Evolutionary conservation across 2,329 filamentous ascomycete genomes (phyloP).

Genomic region (Epichloe sp.): DNA sequence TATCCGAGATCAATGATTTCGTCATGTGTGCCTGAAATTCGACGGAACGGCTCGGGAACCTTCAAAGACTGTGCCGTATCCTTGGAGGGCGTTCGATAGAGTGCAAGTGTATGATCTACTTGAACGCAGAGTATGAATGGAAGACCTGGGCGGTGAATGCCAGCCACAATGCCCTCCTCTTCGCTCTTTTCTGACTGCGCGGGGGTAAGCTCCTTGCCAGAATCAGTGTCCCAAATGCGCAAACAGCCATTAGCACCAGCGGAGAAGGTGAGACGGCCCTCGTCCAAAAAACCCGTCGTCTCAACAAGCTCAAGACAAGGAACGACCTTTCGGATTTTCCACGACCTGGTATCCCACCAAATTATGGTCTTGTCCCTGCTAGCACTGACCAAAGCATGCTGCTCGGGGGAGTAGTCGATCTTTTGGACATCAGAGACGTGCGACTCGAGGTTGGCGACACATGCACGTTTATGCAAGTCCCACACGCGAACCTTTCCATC

Average conservation of each 20-base stretch:
- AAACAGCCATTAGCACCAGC: conserved; percentile 74
- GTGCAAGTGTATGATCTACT: conserved; percentile 73
- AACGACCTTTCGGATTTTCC: conserved; percentile 70
- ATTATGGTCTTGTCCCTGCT: conserved; percentile 90
- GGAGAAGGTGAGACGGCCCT: conserved; percentile 63
- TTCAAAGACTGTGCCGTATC: conserved; percentile 21
- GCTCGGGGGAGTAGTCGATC: conserved; percentile 65
- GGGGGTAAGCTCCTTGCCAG: conserved; percentile 65
- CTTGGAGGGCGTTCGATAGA: conserved; percentile 45
- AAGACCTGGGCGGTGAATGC: conserved; percentile 51
- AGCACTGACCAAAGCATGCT: conserved; percentile 67
- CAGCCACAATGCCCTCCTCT: conserved; percentile 55
- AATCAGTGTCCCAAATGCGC: conserved; percentile 69
- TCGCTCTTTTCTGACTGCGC: conserved; percentile 53
- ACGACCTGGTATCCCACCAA: conserved; percentile 76
- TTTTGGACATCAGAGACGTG: conserved; percentile 92
- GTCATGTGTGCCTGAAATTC: conserved; percentile 92
- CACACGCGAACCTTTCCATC: conserved; percentile 87
- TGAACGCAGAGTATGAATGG: conserved; percentile 70
- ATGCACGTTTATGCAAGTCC: conserved; percentile 75
- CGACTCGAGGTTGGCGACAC: conserved; percentile 67
- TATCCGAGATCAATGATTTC: conserved; percentile 94
- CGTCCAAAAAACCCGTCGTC: conserved; percentile 62
- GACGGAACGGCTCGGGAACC: conserved; percentile 44
- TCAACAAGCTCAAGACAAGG: conserved; percentile 81